Conservation (phyloP, 2,329 filamentous ascomycete genomes). For the Fusarium sp. region DNA sequence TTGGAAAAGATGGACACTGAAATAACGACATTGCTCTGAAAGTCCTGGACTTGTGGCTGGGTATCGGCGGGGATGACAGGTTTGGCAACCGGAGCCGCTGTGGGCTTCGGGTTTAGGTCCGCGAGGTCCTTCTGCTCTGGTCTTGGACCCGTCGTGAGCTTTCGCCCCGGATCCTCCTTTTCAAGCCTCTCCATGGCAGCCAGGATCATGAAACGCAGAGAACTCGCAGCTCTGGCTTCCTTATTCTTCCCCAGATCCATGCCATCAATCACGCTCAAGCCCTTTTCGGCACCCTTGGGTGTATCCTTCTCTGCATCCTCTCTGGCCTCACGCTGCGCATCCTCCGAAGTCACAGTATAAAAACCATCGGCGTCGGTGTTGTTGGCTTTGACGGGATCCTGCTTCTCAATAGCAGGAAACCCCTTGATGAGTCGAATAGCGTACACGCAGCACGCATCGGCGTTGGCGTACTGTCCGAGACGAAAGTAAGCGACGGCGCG, state of each 20-base stretch:
- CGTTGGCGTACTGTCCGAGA: conserved; percentile 78
- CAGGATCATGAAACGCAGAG: conserved; percentile 61
- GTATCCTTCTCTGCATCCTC: conserved; percentile 41
- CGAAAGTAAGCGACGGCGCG: conserved; percentile 79
- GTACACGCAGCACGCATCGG: conserved; percentile 75
- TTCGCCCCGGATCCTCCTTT: conserved; percentile 57
- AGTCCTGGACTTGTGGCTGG: conserved; percentile 47
- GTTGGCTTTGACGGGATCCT: conserved; percentile 43
- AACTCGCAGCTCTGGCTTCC: conserved; percentile 55
- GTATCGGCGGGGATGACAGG: conserved; percentile 36
- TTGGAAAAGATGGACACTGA: conserved; percentile 57
- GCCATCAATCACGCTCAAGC: background rate
- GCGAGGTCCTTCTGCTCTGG: conserved; percentile 47
- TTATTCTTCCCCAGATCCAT: conserved; percentile 21
- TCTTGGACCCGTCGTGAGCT: conserved; percentile 51
- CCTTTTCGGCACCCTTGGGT: conserved; percentile 34
- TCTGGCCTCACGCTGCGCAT: conserved; percentile 43
- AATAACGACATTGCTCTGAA: conserved; percentile 49
- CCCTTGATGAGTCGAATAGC: conserved; percentile 54
- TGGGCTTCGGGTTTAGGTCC: background rate
- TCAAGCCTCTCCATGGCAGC: conserved; percentile 56
- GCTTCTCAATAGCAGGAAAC: conserved; percentile 44
- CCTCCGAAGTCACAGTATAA: conserved; percentile 54
- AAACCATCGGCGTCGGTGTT: conserved; percentile 57
- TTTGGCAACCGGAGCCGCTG: conserved; percentile 14